Evolutionary conservation across 352 stramenopile species (phyloP).

Genomic region (Pythium pyrilobum): DNA sequence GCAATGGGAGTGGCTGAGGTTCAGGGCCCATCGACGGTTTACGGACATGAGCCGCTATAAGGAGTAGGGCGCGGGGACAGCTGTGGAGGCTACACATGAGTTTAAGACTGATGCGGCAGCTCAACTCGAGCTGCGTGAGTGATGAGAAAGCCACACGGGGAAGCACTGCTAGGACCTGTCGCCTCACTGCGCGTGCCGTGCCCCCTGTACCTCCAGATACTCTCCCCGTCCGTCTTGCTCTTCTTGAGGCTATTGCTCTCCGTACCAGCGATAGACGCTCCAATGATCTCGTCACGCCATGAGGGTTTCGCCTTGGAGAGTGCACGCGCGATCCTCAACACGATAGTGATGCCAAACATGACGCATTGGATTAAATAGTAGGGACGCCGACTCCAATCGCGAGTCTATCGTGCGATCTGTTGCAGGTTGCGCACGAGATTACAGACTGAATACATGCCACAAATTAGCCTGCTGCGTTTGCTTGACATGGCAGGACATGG

Average conservation of each 20-base stretch:
- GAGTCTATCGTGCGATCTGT: conserved; percentile 41
- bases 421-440: conserved; percentile 65
- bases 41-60: too few relatives aligned
- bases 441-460: conserved; percentile 32
- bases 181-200: too few relatives aligned
- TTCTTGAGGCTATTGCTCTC: too few relatives aligned
- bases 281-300: too few relatives aligned
- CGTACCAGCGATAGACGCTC: too few relatives aligned
- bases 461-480: not conserved
- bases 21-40: too few relatives aligned
- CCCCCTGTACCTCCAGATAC: too few relatives aligned
- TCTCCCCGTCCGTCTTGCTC: too few relatives aligned
- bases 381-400: not conserved
- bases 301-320: too few relatives aligned
- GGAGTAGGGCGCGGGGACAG: not conserved
- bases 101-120: conserved; percentile 10
- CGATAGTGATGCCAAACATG: too few relatives aligned
- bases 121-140: not conserved
- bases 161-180: not conserved
- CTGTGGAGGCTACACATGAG: not conserved
- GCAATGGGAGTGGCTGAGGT: too few relatives aligned
- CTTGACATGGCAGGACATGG: not conserved
- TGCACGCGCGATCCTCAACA: too few relatives aligned
- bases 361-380: not conserved
- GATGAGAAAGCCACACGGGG: not conserved